A percentile compares a stretch with the other conserved stretches of the same genome.
phyloP scores from a whole-genome alignment of 2,329 filamentous ascomycete species.

The Cercospora zeina region DNA sequence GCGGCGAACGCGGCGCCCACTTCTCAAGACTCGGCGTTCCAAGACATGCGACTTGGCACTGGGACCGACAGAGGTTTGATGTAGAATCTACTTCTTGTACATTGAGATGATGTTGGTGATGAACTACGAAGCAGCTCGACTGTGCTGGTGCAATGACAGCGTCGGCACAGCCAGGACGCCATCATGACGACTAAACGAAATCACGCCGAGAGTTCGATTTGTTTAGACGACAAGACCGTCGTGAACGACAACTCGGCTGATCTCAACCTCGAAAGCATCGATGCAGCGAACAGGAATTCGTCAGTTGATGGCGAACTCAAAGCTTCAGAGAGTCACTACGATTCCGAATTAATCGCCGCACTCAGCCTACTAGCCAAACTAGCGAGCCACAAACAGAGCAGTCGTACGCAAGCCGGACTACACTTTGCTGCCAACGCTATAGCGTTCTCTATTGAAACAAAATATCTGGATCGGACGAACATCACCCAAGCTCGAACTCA shows the following conservation, averaged over 20 bases:
- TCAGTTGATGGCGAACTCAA: neutral
- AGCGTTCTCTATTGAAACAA: conserved; percentile 7
- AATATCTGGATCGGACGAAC: conserved; percentile 13
- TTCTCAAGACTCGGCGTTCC: conserved; percentile 14
- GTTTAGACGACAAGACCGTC: neutral
- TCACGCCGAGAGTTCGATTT: neutral
- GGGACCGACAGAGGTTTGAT: neutral
- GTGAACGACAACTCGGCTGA: neutral
- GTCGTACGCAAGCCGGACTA: conserved; percentile 11
- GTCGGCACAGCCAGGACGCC: neutral
- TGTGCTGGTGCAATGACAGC: neutral
- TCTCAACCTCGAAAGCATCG: neutral
- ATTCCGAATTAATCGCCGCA: conserved; percentile 8
- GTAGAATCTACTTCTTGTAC: neutral
- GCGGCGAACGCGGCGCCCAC: neutral
- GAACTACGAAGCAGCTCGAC: neutral
- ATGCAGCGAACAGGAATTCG: neutral
- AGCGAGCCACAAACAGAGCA: conserved; percentile 9
- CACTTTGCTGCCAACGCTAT: conserved; percentile 10
- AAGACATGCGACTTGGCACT: conserved; percentile 8
- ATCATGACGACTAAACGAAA: neutral
- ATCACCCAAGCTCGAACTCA: conserved; percentile 11
- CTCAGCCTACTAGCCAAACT: conserved; percentile 10
- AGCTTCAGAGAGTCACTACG: neutral
- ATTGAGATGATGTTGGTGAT: neutral